Percentiles rank a stretch among this genome's conserved stretches.
Evolutionary conservation across 768 basidiomycete species (phyloP).

Genomic region (Rhizopogon vesiculosus): DNA sequence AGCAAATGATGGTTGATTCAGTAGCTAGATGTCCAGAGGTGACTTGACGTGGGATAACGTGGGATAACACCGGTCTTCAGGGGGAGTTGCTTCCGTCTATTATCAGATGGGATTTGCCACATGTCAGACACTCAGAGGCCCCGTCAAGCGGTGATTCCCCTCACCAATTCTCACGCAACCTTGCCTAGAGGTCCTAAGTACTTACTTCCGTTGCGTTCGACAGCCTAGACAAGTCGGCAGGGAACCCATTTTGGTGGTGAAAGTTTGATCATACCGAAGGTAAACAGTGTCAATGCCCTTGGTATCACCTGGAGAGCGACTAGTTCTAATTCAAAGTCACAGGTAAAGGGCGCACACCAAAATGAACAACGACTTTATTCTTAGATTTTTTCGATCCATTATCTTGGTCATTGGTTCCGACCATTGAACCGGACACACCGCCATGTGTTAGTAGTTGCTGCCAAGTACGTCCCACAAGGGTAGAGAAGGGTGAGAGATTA

Average conservation of each 20-base stretch:
- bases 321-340: too few species aligned
- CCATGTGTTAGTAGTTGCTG: neutral
- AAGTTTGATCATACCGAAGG: too few species aligned
- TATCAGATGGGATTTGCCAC: neutral
- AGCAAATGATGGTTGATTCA: neutral
- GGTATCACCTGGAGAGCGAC: too few species aligned
- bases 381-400: neutral
- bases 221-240: too few species aligned
- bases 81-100: neutral
- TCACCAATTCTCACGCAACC: neutral
- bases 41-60: neutral
- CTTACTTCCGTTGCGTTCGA: too few species aligned
- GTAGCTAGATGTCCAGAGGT: neutral
- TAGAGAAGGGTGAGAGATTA: neutral
- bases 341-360: too few species aligned
- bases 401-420: neutral
- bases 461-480: conserved; percentile 1
- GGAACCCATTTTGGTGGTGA: too few species aligned
- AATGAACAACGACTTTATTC: too few species aligned
- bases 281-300: too few species aligned
- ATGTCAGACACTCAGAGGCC: neutral
- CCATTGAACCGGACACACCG: neutral
- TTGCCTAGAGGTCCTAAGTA: too few species aligned
- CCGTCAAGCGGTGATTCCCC: neutral
- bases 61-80: neutral